These are phyloP conservation scores for Danielia oregonensis DNA, from an alignment of 805 yeast species.

Conservation along the genomic window DNA sequence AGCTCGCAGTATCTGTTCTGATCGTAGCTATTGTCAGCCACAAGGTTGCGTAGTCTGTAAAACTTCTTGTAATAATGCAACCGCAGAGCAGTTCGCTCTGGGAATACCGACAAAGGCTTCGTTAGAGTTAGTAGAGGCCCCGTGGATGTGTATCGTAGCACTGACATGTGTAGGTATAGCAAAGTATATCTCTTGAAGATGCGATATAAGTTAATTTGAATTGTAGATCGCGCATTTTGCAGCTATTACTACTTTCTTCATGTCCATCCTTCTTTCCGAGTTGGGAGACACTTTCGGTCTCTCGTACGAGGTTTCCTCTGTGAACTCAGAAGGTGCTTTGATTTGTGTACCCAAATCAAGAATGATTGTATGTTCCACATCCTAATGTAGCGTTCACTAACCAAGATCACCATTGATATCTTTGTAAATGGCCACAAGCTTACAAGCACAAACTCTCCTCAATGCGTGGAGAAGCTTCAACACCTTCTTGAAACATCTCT, in stretches of 20 bases:
- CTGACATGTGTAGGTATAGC: too few relatives aligned
- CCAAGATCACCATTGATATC: constrained; percentile 9
- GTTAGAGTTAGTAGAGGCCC: constrained; percentile 1
- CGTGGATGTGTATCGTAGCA: not conserved
- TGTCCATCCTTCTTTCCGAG: not conserved
- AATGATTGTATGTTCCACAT: not conserved
- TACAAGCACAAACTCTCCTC: constrained; percentile 4
- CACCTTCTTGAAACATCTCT: constrained; percentile 2
- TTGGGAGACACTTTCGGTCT: not conserved
- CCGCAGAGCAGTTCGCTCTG: constrained; percentile 3
- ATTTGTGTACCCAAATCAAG: not conserved
- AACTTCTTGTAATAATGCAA: constrained; percentile 27
- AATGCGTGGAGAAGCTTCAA: constrained; percentile 7
- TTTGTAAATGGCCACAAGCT: constrained; percentile 8
- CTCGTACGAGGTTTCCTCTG: not conserved
- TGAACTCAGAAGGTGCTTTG: too few relatives aligned
- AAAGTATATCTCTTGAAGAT: too few relatives aligned
- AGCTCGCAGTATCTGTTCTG: constrained; percentile 17
- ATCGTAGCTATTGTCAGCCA: constrained; percentile 12
- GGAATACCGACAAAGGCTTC: not conserved
- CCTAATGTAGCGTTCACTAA: not conserved
- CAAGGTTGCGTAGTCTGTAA: constrained; percentile 26
- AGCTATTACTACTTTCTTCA: not conserved
- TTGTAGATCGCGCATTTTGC: not conserved
- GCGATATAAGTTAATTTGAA: too few relatives aligned